Evolutionary conservation across 2,329 filamentous ascomycete genomes (phyloP), one percentile per base, ranked within the genome.

Genomic region (Epichloe aotearoae): DNA sequence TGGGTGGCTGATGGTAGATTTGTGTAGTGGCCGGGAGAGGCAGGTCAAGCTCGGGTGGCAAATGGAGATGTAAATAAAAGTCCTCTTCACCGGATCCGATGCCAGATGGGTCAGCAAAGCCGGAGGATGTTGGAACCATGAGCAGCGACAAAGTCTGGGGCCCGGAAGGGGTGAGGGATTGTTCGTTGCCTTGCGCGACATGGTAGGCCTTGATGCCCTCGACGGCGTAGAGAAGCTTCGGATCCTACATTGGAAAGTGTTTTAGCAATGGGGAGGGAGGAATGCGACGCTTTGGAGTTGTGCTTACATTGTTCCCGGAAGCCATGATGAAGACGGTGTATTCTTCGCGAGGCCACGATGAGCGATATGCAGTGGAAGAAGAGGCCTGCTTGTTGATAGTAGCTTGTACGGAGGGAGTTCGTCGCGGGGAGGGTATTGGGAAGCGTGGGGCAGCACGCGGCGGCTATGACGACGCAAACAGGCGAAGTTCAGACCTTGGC

Each of bases 1-100:
- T 82, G 0, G 91, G 91, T 91, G 90, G 89, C 69, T 97, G 88
- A 67, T 95, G 89, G 70, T 95, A 97, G 65, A 98, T 93, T 66
- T 97, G 91, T 0, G 93, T 97, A 0, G 90, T 97, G 17, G 91
- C 91, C 12, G 93, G 93, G 14, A 97, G 76, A 5, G 93, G 88
- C 5, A 97, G 79, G 61, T 97, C 91, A 59, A 98, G 81, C 73
- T 96, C 91, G 19, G 91, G 91, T 14, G 91, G 90, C 10, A 97
- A 81, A 61, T 96, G 89, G 23, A 98, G 80, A 67, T 97, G 91
- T 5, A 98, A 81, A 66, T 97, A 97, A 71, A 96, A 97, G 73
- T 97, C 93, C 64, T 96, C 86, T 62, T 90, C 84, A 56, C 79
- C 74, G 46, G 64, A 58, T 50, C 79, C 75, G 43, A 79, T 71